Conservation (phyloP, 768 basidiomycete species). For the Boletus fagicola region DNA sequence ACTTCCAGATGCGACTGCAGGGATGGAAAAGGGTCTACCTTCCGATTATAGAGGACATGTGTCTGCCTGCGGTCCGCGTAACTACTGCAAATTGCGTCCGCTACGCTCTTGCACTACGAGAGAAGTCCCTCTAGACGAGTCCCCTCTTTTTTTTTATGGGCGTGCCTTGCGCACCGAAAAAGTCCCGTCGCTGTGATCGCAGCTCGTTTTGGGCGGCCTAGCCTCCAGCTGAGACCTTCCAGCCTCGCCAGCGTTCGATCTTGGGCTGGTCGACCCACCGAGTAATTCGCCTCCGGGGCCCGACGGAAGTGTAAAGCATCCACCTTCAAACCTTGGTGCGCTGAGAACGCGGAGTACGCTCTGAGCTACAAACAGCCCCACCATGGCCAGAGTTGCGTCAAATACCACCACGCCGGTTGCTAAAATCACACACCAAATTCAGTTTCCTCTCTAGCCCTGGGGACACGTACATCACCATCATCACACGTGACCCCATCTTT, state of each 20-base stretch:
- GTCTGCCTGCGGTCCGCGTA: conserved; percentile 32
- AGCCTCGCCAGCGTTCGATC: conserved; percentile 1
- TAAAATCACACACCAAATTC: conserved; percentile 9
- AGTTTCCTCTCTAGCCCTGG: conserved; percentile 9
- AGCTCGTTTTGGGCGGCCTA: conserved; percentile 8
- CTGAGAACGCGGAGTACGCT: conserved; percentile 23
- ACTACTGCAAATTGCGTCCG: conserved; percentile 26
- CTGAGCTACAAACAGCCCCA: conserved; percentile 16
- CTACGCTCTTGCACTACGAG: conserved; percentile 20
- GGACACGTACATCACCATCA: conserved; percentile 3
- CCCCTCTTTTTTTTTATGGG: conserved; percentile 11
- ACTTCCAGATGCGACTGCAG: conserved; percentile 22
- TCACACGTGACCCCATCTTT: conserved; percentile 10
- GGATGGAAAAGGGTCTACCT: conserved; percentile 26
- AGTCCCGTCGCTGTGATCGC: background rate
- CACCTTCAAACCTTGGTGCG: background rate
- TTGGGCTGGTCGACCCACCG: background rate
- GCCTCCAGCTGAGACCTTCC: background rate
- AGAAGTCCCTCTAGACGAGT: conserved; percentile 15
- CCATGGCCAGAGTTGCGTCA: background rate
- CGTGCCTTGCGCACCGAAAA: conserved; percentile 24
- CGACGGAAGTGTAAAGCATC: background rate
- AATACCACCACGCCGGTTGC: background rate
- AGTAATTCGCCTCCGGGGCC: background rate
- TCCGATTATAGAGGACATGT: conserved; percentile 21